Conservation (phyloP, 2,329 filamentous ascomycete genomes). For the Thelonectria rubi region DNA sequence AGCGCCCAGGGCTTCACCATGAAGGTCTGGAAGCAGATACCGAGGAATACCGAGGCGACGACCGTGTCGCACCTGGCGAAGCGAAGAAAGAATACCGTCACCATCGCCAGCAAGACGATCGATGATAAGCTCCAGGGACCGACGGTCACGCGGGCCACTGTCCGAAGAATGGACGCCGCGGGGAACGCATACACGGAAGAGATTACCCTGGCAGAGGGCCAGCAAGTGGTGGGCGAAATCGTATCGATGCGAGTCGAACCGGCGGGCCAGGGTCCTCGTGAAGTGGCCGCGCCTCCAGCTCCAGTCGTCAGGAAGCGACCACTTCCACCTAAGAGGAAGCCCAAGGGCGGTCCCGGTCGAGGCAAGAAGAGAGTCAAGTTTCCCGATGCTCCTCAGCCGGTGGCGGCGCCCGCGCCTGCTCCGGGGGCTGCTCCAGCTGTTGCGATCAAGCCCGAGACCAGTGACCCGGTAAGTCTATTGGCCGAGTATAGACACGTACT, state of each 20-base stretch:
- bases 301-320: slow-evolving; percentile 68
- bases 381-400: slow-evolving; percentile 47
- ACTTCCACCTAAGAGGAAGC: slow-evolving; percentile 82
- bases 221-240: slow-evolving; percentile 83
- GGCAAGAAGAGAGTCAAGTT: slow-evolving; percentile 81
- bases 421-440: slow-evolving; percentile 49
- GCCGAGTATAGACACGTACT: neutral
- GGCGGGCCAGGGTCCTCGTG: slow-evolving; percentile 54
- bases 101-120: slow-evolving; percentile 61
- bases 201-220: slow-evolving; percentile 81
- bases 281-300: slow-evolving; percentile 55
- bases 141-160: slow-evolving; percentile 79
- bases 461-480: slow-evolving; percentile 44
- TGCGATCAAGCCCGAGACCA: slow-evolving; percentile 50
- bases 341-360: slow-evolving; percentile 77
- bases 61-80: slow-evolving; percentile 67
- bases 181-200: slow-evolving; percentile 88
- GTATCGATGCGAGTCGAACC: slow-evolving; percentile 67
- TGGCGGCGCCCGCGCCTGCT: slow-evolving; percentile 43
- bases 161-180: slow-evolving; percentile 78
- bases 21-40: slow-evolving; percentile 69
- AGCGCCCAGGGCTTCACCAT: slow-evolving; percentile 62
- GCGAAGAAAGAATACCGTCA: slow-evolving; percentile 68
- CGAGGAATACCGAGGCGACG: slow-evolving; percentile 64
- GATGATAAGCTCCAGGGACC: slow-evolving; percentile 57